These are phyloP conservation scores for Arbutus unedo DNA, from an alignment of 148 eudicot species.

Conservation along the genomic window DNA sequence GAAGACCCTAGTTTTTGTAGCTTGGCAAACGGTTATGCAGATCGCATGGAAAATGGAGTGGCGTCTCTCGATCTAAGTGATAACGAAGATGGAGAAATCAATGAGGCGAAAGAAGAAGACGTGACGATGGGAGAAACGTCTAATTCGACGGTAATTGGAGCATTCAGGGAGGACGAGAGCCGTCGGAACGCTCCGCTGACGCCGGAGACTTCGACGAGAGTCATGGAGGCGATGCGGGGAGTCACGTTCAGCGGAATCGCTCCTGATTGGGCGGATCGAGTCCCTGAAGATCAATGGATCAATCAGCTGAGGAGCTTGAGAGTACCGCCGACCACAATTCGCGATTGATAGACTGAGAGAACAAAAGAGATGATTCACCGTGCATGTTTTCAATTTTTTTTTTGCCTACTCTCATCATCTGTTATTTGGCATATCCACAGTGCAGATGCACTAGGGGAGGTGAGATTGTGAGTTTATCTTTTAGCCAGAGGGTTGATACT, in stretches of 20 bases:
- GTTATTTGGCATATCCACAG: too few species aligned
- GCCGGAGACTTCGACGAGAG: slow-evolving; percentile 57
- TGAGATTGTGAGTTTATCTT: too few species aligned
- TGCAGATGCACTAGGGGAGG: too few species aligned
- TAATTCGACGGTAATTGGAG: slow-evolving; percentile 39
- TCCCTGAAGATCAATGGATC: slow-evolving; percentile 67
- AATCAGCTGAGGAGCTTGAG: slow-evolving; percentile 49
- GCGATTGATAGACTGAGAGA: not conserved
- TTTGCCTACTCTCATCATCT: too few species aligned
- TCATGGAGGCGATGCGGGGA: slow-evolving; percentile 66
- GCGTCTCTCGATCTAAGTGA: slow-evolving; percentile 49
- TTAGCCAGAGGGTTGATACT: too few species aligned
- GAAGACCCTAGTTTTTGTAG: slow-evolving; percentile 4
- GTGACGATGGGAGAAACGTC: slow-evolving; percentile 26
- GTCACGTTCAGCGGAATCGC: slow-evolving; percentile 29
- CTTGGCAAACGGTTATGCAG: not conserved
- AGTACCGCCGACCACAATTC: not conserved
- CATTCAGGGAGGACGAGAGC: slow-evolving; percentile 62
- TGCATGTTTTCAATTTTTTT: too few species aligned
- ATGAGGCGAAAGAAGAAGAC: slow-evolving; percentile 39
- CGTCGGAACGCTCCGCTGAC: slow-evolving; percentile 69
- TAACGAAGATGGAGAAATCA: slow-evolving; percentile 27
- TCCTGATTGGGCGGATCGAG: slow-evolving; percentile 56
- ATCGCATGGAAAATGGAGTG: slow-evolving; percentile 34
- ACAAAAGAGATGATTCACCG: too few species aligned